Conservation (phyloP, 2,329 filamentous ascomycete genomes). For the Aspergillus awamori region DNA sequence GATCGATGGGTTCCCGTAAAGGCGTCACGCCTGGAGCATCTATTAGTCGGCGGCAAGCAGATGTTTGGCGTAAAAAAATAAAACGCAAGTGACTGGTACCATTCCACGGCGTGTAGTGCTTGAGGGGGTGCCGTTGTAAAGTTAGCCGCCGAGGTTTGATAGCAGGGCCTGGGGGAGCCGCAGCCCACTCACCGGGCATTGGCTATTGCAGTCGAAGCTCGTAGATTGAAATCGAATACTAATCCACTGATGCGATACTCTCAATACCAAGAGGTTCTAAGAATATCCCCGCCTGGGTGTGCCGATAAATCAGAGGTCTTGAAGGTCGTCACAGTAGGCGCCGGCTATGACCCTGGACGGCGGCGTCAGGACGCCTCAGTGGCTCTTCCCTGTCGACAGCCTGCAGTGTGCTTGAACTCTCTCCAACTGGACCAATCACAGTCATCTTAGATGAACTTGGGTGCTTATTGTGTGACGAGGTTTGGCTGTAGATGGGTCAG, state of each 20-base stretch:
- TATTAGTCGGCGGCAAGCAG: constrained; percentile 26
- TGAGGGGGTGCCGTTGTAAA: constrained; percentile 9
- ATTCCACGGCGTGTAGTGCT: constrained; percentile 14
- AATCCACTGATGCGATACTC: constrained; percentile 20
- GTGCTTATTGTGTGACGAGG: not conserved
- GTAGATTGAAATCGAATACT: not conserved
- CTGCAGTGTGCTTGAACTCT: constrained; percentile 15
- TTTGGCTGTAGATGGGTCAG: constrained; percentile 10
- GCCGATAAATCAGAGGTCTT: constrained; percentile 16
- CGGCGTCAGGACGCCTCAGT: constrained; percentile 28
- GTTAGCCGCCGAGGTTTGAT: constrained; percentile 24
- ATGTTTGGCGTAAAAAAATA: constrained; percentile 4
- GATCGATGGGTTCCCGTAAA: constrained; percentile 17
- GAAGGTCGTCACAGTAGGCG: constrained; percentile 31
- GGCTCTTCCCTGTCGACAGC: constrained; percentile 19
- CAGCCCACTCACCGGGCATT: constrained; percentile 16
- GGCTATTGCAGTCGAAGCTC: constrained; percentile 7
- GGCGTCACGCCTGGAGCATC: constrained; percentile 17
- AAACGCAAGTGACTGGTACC: constrained; percentile 8
- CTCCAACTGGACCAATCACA: constrained; percentile 18
- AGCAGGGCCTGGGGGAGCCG: constrained; percentile 13
- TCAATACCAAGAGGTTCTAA: constrained; percentile 29
- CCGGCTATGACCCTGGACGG: constrained; percentile 22
- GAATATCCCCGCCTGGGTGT: constrained; percentile 17
- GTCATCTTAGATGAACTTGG: not conserved